phyloP scores from a whole-genome alignment of 331 rosid genomes.

The Phaseolus coccineus region DNA sequence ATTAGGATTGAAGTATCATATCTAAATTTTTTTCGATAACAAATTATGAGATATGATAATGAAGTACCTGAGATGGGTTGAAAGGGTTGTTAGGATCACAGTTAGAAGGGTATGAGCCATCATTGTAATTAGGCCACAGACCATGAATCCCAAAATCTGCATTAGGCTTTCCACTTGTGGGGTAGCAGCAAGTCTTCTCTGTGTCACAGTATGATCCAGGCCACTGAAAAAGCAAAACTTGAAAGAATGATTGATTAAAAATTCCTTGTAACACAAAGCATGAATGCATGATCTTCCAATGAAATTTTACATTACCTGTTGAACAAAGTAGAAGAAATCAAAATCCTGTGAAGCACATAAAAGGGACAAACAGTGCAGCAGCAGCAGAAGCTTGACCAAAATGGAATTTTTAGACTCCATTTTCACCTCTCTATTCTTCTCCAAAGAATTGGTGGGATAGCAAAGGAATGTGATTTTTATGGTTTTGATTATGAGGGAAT shows the following conservation, averaged over 20 bases:
- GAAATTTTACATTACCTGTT: conserved; percentile 49
- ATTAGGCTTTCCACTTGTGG: conserved; percentile 72
- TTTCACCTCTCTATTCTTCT: conserved; percentile 9
- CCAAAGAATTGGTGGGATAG: background rate
- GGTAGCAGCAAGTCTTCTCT: conserved; percentile 72
- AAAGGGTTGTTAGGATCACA: conserved; percentile 70
- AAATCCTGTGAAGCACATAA: conserved; percentile 51
- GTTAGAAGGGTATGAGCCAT: conserved; percentile 78
- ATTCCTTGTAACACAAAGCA: background rate
- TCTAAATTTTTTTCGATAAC: too few species aligned
- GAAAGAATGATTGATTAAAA: background rate
- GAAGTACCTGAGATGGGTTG: conserved; percentile 58
- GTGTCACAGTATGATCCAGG: conserved; percentile 90
- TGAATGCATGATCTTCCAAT: background rate
- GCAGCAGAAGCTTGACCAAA: conserved; percentile 49
- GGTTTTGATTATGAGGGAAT: background rate
- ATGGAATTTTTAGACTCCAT: conserved; percentile 51
- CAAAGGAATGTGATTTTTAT: background rate
- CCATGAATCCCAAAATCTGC: conserved; percentile 87
- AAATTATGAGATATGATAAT: background rate
- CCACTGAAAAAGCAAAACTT: conserved; percentile 62
- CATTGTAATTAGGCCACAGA: conserved; percentile 76
- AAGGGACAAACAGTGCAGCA: conserved; percentile 32
- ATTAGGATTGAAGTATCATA: too few species aligned
- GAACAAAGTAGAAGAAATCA: conserved; percentile 71